Evolutionary conservation across 2,329 filamentous ascomycete species (phyloP), one percentile per base, ranked within the genome.

Genomic region (Fusarium lateritium): DNA sequence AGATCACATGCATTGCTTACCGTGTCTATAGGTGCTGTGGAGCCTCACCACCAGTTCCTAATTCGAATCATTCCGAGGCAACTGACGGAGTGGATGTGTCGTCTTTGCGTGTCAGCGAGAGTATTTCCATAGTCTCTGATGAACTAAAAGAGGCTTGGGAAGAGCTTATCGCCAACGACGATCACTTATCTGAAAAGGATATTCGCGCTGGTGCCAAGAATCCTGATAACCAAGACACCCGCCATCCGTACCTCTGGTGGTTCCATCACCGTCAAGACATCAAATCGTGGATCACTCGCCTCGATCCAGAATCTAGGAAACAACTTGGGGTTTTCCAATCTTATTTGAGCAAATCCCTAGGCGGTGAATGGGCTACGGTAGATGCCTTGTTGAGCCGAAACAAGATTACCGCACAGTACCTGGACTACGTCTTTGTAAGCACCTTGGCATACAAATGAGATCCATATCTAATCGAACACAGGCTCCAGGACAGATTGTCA

Each of bases 71-170:
- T 0, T 5, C 8, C 2, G n/a, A 28, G 10, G 28, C 11, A 31
- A 5, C 28, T 31, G 5, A 31, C 28, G 28, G 13, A 13, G 10
- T 31, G 13, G 10, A 31, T 10, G 10, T 31, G 10, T 10, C 10
- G 4, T 11, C 28, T 1, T 17, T 31, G 1, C 34, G 39, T 1
- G 2, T 31, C 2, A 4, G 7, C 2, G 49, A 51, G 7, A 40
- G 1, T 3, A 9, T 51, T 4, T 0, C 26, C 0, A n/a, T 51
- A 0, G 34, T 51, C 7, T 28, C 49, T 0, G 36, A 24, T 7
- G 24, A 28, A 44, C 22, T 28, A 7, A 24, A 28, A 28, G 5
- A 5, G 7, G 42, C 42, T n/a, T 44, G 42, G 42, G n/a, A 10
- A 26, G 4, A 26, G 8, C 42, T 44, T 13, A 6, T 28, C 7